These are phyloP conservation scores for Epithemia pelagica DNA, from an alignment of 108 stramenopile species.

Conservation along the genomic window DNA sequence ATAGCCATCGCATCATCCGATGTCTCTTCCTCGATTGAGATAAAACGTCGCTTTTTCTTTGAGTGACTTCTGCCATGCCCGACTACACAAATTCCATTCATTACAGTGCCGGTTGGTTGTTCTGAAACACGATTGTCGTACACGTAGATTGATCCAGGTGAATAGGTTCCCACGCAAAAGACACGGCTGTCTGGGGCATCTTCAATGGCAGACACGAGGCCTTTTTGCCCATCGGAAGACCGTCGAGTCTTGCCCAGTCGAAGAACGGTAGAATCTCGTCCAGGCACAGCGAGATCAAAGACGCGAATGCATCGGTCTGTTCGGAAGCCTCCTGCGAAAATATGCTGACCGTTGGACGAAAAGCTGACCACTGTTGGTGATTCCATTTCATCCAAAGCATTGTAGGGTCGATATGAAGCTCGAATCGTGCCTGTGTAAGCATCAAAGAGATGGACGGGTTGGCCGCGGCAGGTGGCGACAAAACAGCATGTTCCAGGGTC, in stretches of 20 bases:
- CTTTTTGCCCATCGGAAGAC: constrained; percentile 79
- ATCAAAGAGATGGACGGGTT: constrained; percentile 76
- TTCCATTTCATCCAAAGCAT: constrained; percentile 72
- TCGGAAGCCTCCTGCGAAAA: constrained; percentile 63
- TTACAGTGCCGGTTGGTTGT: constrained; percentile 30
- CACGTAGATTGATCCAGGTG: constrained; percentile 80
- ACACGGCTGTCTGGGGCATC: constrained; percentile 11
- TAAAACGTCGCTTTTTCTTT: constrained; percentile 43
- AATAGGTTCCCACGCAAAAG: constrained; percentile 72
- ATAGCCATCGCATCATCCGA: constrained; percentile 10
- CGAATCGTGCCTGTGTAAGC: constrained; percentile 70
- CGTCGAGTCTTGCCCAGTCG: constrained; percentile 69
- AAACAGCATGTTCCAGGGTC: constrained; percentile 54
- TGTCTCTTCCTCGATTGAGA: constrained; percentile 4
- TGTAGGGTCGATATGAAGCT: constrained; percentile 73
- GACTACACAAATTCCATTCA: constrained; percentile 51
- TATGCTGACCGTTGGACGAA: constrained; percentile 38
- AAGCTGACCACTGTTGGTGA: constrained; percentile 62
- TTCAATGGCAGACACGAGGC: constrained; percentile 60
- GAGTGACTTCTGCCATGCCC: constrained; percentile 55
- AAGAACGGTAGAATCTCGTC: constrained; percentile 36
- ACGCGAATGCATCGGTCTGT: constrained; percentile 65
- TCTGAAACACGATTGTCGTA: constrained; percentile 57
- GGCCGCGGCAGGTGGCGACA: constrained; percentile 30
- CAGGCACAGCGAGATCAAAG: constrained; percentile 67